Percentiles rank a stretch among this genome's conserved stretches.
Conservation (phyloP, 2,329 filamentous ascomycete genomes). For the Calonectria pteridis region DNA sequence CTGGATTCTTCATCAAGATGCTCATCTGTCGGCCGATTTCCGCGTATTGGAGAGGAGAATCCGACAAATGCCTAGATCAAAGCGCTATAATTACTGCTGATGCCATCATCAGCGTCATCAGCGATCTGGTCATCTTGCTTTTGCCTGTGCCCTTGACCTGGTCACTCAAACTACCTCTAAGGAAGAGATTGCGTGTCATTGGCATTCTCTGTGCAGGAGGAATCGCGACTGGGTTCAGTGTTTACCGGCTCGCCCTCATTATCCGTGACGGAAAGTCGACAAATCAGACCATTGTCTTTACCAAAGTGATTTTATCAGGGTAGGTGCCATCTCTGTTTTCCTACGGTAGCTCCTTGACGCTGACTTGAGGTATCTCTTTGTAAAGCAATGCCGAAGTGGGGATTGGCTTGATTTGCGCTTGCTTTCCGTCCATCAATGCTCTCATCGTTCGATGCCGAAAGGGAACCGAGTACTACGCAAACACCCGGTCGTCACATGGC, state of each 20-base stretch:
- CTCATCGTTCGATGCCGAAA: slow-evolving; percentile 30
- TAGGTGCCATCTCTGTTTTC: background rate
- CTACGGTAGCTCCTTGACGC: rapidly evolving
- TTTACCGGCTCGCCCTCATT: slow-evolving; percentile 34
- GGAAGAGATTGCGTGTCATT: slow-evolving; percentile 32
- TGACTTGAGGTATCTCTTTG: rapidly evolving
- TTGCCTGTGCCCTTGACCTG: slow-evolving; percentile 32
- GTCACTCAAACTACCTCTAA: slow-evolving; percentile 30
- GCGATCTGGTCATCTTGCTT: slow-evolving; percentile 33
- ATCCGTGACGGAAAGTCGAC: slow-evolving; percentile 24
- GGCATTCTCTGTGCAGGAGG: slow-evolving; percentile 37
- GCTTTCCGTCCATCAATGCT: slow-evolving; percentile 35
- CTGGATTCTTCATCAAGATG: slow-evolving; percentile 56
- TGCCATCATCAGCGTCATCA: slow-evolving; percentile 35
- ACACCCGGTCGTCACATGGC: slow-evolving; percentile 26
- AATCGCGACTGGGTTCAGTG: slow-evolving; percentile 32
- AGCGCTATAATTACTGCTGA: slow-evolving; percentile 36
- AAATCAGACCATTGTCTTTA: slow-evolving; percentile 35
- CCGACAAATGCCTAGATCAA: slow-evolving; percentile 51
- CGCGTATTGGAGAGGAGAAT: slow-evolving; percentile 53
- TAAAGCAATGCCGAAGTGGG: slow-evolving; percentile 35
- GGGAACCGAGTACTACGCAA: slow-evolving; percentile 41
- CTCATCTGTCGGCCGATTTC: slow-evolving; percentile 57
- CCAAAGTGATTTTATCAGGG: slow-evolving; percentile 36
- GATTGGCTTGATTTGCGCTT: slow-evolving; percentile 34